Conservation (phyloP, 306 rosid species). For the Cicer chorassanicum region DNA sequence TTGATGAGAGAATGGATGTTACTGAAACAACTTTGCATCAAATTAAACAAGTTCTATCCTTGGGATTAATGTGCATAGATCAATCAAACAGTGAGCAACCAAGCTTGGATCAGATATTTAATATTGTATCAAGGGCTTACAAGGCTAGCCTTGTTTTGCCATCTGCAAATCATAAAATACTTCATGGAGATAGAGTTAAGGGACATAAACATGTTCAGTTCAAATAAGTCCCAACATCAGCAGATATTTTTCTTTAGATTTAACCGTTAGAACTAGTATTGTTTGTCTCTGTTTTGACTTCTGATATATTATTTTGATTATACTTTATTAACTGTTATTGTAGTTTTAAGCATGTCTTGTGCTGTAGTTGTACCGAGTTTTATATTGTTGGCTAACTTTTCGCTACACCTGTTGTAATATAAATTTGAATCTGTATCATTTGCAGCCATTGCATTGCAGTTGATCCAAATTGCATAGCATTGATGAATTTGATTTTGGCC, state of each 20-base stretch:
- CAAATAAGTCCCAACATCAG: constrained; percentile 24
- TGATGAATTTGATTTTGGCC: too few species aligned
- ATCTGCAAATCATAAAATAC: constrained; percentile 40
- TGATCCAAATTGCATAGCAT: too few species aligned
- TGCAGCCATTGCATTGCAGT: too few species aligned
- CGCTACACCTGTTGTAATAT: background rate
- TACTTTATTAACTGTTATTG: background rate
- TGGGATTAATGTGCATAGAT: constrained; percentile 64
- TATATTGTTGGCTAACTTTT: background rate
- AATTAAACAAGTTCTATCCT: constrained; percentile 47
- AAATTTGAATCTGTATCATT: background rate
- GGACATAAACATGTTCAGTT: constrained; percentile 44
- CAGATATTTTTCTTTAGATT: background rate
- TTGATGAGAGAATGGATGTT: constrained; percentile 59
- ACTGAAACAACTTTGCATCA: constrained; percentile 50
- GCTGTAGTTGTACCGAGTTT: background rate
- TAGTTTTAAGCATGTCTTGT: too few species aligned
- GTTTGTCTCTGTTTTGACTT: constrained; percentile 4
- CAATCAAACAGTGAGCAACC: constrained; percentile 48
- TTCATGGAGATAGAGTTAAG: constrained; percentile 48
- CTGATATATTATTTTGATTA: background rate
- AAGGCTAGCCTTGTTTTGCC: constrained; percentile 46
- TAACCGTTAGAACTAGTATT: constrained; percentile 17
- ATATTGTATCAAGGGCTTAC: constrained; percentile 50
- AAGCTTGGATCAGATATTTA: constrained; percentile 45